Base-by-base conservation (phyloP, 169 alveolate species). In the Cryptosporidium viatorum region DNA sequence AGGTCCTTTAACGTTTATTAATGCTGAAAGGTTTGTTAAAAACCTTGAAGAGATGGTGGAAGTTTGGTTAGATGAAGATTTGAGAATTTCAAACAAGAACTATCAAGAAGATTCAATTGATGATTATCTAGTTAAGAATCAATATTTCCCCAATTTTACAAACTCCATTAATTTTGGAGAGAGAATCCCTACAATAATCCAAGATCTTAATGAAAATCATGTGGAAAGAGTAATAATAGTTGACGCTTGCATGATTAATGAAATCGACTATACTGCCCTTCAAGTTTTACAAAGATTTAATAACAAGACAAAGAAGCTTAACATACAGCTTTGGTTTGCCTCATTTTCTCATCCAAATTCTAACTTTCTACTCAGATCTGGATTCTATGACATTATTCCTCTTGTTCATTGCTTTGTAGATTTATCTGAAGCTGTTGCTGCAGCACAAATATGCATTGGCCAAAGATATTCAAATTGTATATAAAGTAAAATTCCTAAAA, bases 361-460 rank as follows among this genome's bases (percentile, higher is more conserved):
- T 14, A 41, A 60, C 2, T 74, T 74, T n/a, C 71, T 74, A n/a
- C 55, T 74, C 39, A 74, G 86, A 59, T 74, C 86, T 12, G 86
- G 86, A 18, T 74, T 74, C 59, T 74, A 74, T 59, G 86, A 74
- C 23, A 58, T 74, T 41, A 74, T 74, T 74, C 86, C 86, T 55
- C 86, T 74, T 58, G 86, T 74, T 37, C 50, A 74, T 26, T 74
- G 86, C 86, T 74, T 74, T 51, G 86, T 74, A 21, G 86, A 74
- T 59, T 43, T 74, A 23, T 74, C 86, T 18, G 86, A 74, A 26
- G 86, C 86, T 33, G 71, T 74, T 41, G 86, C 86, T 37, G 86
- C 86, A 37, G 86, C 86, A 18, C 86, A 74, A 59, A 55, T 59
- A 26, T 74, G 71, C 59, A 74, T 74, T 51, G 59, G 45, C 41